phyloP scores from a whole-genome alignment of 1,139 yeast genomes.

The Meyerozyma carpophila region DNA sequence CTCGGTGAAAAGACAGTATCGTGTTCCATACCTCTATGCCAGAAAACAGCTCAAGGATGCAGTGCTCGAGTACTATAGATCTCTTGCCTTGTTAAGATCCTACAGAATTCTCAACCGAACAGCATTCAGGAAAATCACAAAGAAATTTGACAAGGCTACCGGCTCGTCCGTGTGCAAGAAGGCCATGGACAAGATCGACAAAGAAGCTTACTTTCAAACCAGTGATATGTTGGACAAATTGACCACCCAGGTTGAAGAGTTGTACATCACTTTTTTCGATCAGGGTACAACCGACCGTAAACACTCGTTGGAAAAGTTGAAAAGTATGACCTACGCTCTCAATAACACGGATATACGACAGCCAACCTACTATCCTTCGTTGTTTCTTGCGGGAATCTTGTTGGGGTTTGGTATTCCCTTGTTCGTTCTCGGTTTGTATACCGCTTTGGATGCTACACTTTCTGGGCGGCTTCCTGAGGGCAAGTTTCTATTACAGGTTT shows the following conservation, averaged over 20 bases:
- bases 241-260: conserved; percentile 57
- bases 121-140: conserved; percentile 82
- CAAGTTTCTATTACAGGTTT: conserved; percentile 64
- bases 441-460: conserved; percentile 41
- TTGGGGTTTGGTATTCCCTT: conserved; percentile 71
- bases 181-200: conserved; percentile 59
- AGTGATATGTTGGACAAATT: conserved; percentile 65
- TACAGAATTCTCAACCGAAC: conserved; percentile 76
- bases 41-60: conserved; percentile 74
- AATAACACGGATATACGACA: conserved; percentile 25
- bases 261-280: conserved; percentile 65
- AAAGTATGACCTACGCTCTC: conserved; percentile 43
- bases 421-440: conserved; percentile 44
- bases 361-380: conserved; percentile 32
- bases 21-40: conserved; percentile 68
- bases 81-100: conserved; percentile 71
- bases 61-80: conserved; percentile 71
- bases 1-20: conserved; percentile 22
- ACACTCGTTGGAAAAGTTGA: conserved; percentile 67
- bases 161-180: conserved; percentile 39
- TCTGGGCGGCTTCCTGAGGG: conserved; percentile 45
- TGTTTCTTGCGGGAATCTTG: conserved; percentile 58
- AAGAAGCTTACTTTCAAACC: conserved; percentile 50
- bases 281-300: conserved; percentile 60
- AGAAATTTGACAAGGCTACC: conserved; percentile 80